Evolutionary conservation across 257 asterid species (phyloP), one percentile per base, ranked within the genome.

Genomic region (Echites panduratus): DNA sequence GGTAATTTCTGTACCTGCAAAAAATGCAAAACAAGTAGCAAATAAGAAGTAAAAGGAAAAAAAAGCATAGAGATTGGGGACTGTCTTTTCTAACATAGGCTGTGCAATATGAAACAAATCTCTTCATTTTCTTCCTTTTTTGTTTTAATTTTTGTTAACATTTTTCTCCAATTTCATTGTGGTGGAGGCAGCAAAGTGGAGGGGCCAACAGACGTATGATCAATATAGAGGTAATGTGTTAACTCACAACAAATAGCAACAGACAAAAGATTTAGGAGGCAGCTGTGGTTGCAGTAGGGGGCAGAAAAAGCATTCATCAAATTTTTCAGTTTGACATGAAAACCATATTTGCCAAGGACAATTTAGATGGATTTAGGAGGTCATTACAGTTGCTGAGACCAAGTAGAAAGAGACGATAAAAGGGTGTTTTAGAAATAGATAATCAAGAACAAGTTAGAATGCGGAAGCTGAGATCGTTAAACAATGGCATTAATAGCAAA

Each of bases 1-100:
- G 97, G 81, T 94, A 94, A 83, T 92, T 94, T 79, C 97, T 82
- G 74, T 94, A 94, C 88, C 97, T 94, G 86, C 72, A 70, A 24
- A 29, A 35, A 19, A 59, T 22, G 44, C 68, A 77, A 32, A 66
- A 59, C 52, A 43, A 64, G 24, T 22, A 53, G 68, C 76, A 41
- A 70, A 72, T 41, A 41, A 43, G 45, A 41, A 43, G 45, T 24
- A 72, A 32, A 49, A 38, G 2, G 26, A 35, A 50, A 44, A 43
- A n/a, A 48, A 40, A 50, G 40, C 11, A 9, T 3, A 26, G 7
- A 66, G 0, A 27, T 71, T 58, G 11, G 11, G 2, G 17, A 74
- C 17, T 45, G 29, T 17, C 17, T 19, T 12, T 29, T n/a, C 9
- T 9, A 12, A 56, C 26, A 4, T 17, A 19, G 20, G n/a, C 4